Evolutionary conservation across 495 filamentous ascomycete species (phyloP).

Genomic region (Podospora sp.): DNA sequence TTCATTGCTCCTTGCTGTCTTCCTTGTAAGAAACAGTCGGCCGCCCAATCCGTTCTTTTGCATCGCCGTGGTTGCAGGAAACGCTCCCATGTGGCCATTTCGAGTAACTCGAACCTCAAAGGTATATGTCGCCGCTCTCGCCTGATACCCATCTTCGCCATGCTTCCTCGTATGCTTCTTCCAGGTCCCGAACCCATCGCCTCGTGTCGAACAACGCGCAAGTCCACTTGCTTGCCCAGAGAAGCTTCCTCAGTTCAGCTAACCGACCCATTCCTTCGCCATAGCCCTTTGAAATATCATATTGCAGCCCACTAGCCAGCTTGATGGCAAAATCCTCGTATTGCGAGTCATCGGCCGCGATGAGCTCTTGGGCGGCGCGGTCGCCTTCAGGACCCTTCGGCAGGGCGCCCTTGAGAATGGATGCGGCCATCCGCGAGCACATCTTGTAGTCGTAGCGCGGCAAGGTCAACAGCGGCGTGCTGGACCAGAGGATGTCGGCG

Average conservation of each 20-base stretch:
- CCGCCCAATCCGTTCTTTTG: neutral
- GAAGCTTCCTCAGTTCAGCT: constrained; percentile 71
- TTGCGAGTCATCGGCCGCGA: constrained; percentile 72
- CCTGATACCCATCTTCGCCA: constrained; percentile 87
- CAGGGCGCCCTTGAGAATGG: constrained; percentile 86
- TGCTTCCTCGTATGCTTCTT: constrained; percentile 82
- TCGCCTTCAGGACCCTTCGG: constrained; percentile 68
- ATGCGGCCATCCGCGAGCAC: constrained; percentile 97
- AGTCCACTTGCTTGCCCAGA: constrained; percentile 80
- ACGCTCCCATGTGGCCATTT: neutral
- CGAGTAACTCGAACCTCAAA: constrained; percentile 33
- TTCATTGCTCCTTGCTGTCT: neutral
- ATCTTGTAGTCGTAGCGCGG: constrained; percentile 97
- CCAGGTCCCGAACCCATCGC: constrained; percentile 90
- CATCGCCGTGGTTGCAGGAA: neutral
- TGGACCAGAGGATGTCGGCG: constrained; percentile 94
- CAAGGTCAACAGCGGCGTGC: constrained; percentile 89
- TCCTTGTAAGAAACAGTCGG: neutral
- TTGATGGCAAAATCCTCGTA: constrained; percentile 82
- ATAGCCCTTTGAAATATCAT: constrained; percentile 45
- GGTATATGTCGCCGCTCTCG: constrained; percentile 86
- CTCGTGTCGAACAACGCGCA: constrained; percentile 89
- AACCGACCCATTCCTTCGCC: constrained; percentile 68
- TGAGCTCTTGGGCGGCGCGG: constrained; percentile 72
- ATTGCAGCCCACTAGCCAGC: constrained; percentile 69